These are phyloP conservation scores for Aspergillus carlsbadensis DNA, from an alignment of 495 filamentous ascomycete genomes.

Conservation along the genomic window DNA sequence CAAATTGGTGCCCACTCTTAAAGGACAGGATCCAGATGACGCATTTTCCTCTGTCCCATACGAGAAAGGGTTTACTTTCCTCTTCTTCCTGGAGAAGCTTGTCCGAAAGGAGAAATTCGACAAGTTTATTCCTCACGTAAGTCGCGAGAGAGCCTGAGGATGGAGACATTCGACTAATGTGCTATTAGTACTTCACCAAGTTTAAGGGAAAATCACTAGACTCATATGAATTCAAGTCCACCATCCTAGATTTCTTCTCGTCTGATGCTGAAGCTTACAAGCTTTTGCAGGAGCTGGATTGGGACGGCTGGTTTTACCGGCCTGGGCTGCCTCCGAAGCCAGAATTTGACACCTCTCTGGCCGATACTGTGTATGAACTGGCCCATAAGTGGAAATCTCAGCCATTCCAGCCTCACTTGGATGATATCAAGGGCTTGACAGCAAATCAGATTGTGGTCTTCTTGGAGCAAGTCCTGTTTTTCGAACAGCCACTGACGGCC, in stretches of 20 bases:
- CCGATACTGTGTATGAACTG: slow-evolving; percentile 79
- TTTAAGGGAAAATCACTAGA: slow-evolving; percentile 81
- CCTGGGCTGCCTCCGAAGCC: slow-evolving; percentile 89
- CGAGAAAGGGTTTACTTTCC: slow-evolving; percentile 72
- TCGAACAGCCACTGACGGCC: slow-evolving; percentile 57
- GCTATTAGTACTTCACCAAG: slow-evolving; percentile 70
- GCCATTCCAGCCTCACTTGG: slow-evolving; percentile 62
- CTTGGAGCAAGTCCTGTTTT: slow-evolving; percentile 70
- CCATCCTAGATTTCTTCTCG: slow-evolving; percentile 79
- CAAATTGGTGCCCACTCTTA: slow-evolving; percentile 80
- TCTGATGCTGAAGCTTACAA: slow-evolving; percentile 64
- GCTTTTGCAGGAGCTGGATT: slow-evolving; percentile 70
- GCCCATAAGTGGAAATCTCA: slow-evolving; percentile 72
- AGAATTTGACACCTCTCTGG: slow-evolving; percentile 82
- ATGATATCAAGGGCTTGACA: slow-evolving; percentile 69
- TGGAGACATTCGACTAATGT: slow-evolving; percentile 11
- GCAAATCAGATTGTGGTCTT: slow-evolving; percentile 91
- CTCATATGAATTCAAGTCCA: slow-evolving; percentile 88
- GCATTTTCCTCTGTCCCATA: slow-evolving; percentile 84
- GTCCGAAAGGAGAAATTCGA: slow-evolving; percentile 86
- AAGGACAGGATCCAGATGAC: slow-evolving; percentile 92
- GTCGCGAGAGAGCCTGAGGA: slow-evolving; percentile 11
- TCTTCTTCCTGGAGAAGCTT: slow-evolving; percentile 81
- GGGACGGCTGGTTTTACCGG: slow-evolving; percentile 82
- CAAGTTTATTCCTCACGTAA: slow-evolving; percentile 83